Evolutionary conservation across 768 basidiomycete genomes (phyloP).

Genomic region (Russula griseocarnosa): DNA sequence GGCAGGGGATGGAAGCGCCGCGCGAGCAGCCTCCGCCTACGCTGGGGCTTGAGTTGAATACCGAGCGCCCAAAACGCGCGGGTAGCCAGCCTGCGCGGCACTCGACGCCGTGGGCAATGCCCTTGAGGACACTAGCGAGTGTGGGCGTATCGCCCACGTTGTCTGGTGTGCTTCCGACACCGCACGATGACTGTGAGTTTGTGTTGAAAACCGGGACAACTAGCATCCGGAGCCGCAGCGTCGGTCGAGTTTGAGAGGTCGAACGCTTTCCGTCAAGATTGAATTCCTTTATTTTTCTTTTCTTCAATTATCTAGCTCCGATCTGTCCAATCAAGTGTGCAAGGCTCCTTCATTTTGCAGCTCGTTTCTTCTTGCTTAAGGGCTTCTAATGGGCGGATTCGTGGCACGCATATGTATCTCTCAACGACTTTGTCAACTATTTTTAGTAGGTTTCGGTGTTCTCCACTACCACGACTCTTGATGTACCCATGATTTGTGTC

Average conservation of each 20-base stretch:
- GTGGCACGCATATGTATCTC: conserved; percentile 9
- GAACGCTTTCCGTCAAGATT: background rate
- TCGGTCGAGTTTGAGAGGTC: conserved; percentile 2
- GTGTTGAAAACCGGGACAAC: conserved; percentile 15
- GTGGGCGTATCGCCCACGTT: conserved; percentile 23
- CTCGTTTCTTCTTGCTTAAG: conserved; percentile 12
- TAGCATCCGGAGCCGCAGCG: conserved; percentile 16
- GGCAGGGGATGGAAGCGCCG: background rate
- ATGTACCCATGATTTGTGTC: conserved; percentile 12
- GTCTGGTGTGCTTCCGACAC: conserved; percentile 18
- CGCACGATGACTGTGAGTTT: conserved; percentile 19
- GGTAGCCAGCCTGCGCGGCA: conserved; percentile 25
- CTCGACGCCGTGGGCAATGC: conserved; percentile 21
- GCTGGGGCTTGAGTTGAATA: conserved; percentile 3
- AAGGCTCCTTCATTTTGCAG: background rate
- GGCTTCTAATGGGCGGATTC: conserved; percentile 20
- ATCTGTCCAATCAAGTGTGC: conserved; percentile 17
- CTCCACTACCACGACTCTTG: background rate
- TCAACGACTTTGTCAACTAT: background rate
- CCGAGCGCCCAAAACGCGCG: conserved; percentile 12
- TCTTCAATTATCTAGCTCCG: conserved; percentile 4
- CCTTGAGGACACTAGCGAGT: conserved; percentile 20
- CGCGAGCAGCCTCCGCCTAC: background rate
- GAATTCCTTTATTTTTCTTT: background rate
- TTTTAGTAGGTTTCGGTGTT: background rate